phyloP scores from a whole-genome alignment of 2,329 filamentous ascomycete species.

The Alternaria ventricosa region DNA sequence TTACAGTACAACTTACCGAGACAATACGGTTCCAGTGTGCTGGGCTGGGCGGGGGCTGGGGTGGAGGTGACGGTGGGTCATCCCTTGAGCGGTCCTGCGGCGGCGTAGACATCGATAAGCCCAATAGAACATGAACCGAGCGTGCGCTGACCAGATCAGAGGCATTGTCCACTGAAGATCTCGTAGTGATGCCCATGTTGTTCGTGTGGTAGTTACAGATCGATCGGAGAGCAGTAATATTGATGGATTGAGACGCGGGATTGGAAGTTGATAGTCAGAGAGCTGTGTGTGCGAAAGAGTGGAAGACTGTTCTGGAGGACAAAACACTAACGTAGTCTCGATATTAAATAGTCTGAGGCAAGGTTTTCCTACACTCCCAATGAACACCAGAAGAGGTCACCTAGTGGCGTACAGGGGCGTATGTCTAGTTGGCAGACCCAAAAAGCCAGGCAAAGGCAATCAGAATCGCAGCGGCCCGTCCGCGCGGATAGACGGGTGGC shows the following conservation, averaged over 20 bases:
- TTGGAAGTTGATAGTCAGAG: background rate
- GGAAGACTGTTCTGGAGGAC: constrained; percentile 3
- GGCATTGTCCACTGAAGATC: background rate
- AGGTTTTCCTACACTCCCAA: constrained; percentile 9
- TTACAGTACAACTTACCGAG: constrained; percentile 18
- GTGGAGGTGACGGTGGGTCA: constrained; percentile 50
- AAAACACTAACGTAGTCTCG: constrained; percentile 28
- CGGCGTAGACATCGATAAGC: constrained; percentile 6
- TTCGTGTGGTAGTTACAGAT: background rate
- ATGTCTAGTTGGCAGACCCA: constrained; percentile 35
- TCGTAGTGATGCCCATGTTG: constrained; percentile 6
- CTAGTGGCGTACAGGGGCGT: constrained; percentile 26
- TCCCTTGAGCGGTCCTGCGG: constrained; percentile 38
- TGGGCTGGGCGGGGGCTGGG: constrained; percentile 50
- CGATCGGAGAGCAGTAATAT: background rate
- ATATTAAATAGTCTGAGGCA: constrained; percentile 37
- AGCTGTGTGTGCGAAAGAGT: background rate
- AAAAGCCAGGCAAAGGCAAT: constrained; percentile 32
- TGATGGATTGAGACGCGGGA: background rate
- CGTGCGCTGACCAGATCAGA: background rate
- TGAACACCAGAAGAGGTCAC: background rate
- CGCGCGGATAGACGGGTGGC: constrained; percentile 44
- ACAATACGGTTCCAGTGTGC: constrained; percentile 35
- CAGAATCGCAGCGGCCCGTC: constrained; percentile 44
- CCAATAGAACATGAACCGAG: background rate